Conservation (phyloP, 352 stramenopile species). For the Elongisporangium anandrum region DNA sequence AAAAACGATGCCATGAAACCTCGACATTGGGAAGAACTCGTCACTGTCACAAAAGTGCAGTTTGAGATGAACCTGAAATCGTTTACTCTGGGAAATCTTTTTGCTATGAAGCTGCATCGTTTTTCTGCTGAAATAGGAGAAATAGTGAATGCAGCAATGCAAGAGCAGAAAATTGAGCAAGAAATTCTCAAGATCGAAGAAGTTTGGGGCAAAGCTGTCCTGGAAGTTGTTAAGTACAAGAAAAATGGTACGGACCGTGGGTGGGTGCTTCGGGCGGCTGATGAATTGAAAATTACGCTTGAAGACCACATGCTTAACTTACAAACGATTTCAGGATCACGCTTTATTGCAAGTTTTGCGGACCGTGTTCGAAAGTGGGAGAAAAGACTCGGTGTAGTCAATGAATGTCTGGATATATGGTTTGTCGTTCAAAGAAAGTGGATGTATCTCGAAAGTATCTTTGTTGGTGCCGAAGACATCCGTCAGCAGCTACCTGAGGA, state of each 20-base stretch:
- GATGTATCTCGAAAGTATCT: constrained; percentile 96
- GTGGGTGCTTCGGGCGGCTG: constrained; percentile 76
- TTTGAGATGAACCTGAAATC: constrained; percentile 94
- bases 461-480: constrained; percentile 92
- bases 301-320: constrained; percentile 89
- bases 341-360: constrained; percentile 89
- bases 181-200: constrained; percentile 92
- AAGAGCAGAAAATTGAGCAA: constrained; percentile 94
- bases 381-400: constrained; percentile 86
- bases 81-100: constrained; percentile 90
- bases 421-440: constrained; percentile 93
- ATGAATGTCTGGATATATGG: constrained; percentile 91
- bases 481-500: constrained; percentile 91
- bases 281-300: constrained; percentile 79
- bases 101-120: constrained; percentile 90
- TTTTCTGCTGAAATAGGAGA: constrained; percentile 90
- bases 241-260: constrained; percentile 87
- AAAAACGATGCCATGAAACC: constrained; percentile 94
- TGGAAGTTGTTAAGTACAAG: constrained; percentile 92
- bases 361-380: constrained; percentile 91
- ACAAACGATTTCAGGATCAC: constrained; percentile 88
- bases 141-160: constrained; percentile 91
- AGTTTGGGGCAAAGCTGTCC: constrained; percentile 81
- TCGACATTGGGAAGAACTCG: constrained; percentile 89
- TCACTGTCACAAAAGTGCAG: constrained; percentile 84